A percentile compares a stretch with the other conserved stretches of the same genome.
Conservation (phyloP, 108 stramenopile species). For the Cylindrotheca closterium region DNA sequence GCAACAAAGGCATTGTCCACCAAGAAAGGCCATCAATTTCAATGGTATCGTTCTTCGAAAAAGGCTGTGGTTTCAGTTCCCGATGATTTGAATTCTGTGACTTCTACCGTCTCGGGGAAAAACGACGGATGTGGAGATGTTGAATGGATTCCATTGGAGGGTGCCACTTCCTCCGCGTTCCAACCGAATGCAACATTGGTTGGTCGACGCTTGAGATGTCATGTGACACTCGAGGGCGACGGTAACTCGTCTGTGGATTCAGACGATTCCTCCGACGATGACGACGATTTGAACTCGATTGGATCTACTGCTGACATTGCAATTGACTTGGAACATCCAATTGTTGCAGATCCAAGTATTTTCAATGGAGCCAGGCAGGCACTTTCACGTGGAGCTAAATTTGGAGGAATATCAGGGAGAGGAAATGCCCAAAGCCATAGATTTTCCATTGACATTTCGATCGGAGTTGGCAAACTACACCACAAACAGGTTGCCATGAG, state of each 20-base stretch:
- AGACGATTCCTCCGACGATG: conserved; percentile 20
- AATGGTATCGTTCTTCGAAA: conserved; percentile 56
- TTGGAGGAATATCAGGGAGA: conserved; percentile 44
- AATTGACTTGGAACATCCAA: conserved; percentile 14
- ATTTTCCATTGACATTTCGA: conserved; percentile 29
- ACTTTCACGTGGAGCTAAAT: conserved; percentile 42
- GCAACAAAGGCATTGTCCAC: conserved; percentile 24
- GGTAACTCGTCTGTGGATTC: not conserved
- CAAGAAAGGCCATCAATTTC: conserved; percentile 31
- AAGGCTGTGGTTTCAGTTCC: not conserved
- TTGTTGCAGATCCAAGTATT: conserved; percentile 46
- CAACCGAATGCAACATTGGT: conserved; percentile 65
- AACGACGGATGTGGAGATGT: not conserved
- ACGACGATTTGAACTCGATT: conserved; percentile 12
- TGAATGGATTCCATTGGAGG: conserved; percentile 52
- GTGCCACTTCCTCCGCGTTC: conserved; percentile 55
- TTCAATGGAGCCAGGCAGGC: conserved; percentile 58
- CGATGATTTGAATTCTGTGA: conserved; percentile 1
- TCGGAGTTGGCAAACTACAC: conserved; percentile 1
- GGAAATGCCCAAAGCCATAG: conserved; percentile 32
- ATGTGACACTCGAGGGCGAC: conserved; percentile 21
- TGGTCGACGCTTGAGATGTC: conserved; percentile 52
- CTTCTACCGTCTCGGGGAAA: not conserved
- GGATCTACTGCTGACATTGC: conserved; percentile 1
- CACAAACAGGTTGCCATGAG: conserved; percentile 8